These are phyloP conservation scores for Tetradesmus obliquus DNA, from an alignment of 139 green algal species.

Conservation along the genomic window DNA sequence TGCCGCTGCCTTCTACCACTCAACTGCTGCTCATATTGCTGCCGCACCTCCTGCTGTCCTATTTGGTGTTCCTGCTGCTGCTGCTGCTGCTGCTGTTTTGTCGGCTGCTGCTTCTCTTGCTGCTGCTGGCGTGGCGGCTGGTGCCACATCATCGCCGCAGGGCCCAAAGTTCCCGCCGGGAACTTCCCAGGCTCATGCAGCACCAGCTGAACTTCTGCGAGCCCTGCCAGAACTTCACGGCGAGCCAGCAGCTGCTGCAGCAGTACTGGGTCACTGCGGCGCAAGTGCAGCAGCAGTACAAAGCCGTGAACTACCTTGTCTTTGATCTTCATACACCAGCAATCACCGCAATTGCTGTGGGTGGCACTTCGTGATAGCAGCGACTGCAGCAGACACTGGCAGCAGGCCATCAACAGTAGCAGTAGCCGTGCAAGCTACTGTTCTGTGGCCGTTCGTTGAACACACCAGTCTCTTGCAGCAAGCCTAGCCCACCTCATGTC, in stretches of 20 bases:
- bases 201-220: conserved; percentile 9
- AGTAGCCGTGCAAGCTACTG: background rate
- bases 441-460: background rate
- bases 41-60: background rate
- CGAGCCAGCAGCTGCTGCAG: background rate
- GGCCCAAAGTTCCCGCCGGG: background rate
- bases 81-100: background rate
- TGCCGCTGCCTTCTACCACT: background rate
- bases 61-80: conserved; percentile 18
- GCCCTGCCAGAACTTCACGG: background rate
- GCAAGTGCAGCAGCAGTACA: background rate
- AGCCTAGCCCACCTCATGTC: conserved; percentile 45
- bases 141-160: conserved; percentile 26
- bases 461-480: background rate
- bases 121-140: conserved; percentile 1
- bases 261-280: background rate
- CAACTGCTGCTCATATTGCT: background rate
- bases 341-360: too few species aligned
- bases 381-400: too few species aligned
- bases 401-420: background rate
- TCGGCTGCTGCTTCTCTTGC: conserved; percentile 20
- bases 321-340: too few species aligned
- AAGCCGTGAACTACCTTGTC: background rate
- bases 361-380: too few species aligned
- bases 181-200: conserved; percentile 1